A percentile compares a stretch with the other conserved stretches of the same genome.
These are phyloP conservation scores for Fusarium tanahbumbuense DNA, from an alignment of 2,329 filamentous ascomycete genomes.

Conservation along the genomic window DNA sequence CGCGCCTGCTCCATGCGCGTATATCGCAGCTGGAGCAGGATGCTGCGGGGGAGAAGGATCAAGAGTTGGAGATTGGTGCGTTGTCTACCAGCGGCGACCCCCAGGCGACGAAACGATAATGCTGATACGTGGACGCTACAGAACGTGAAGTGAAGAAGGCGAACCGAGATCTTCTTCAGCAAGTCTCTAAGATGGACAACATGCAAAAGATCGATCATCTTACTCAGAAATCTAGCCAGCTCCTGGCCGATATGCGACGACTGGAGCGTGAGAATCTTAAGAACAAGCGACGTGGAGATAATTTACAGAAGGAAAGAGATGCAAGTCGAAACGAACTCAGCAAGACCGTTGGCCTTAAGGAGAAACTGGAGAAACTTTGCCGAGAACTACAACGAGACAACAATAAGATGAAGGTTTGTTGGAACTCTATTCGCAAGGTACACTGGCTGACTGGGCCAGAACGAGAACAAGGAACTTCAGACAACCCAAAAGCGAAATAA, in stretches of 20 bases:
- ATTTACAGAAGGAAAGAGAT: conserved; percentile 96
- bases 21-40: conserved; percentile 96
- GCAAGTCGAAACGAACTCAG: conserved; percentile 86
- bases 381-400: conserved; percentile 96
- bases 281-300: conserved; percentile 94
- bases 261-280: conserved; percentile 94
- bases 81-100: conserved; percentile 23
- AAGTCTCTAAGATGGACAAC: conserved; percentile 91
- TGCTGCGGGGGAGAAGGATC: conserved; percentile 91
- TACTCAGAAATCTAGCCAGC: conserved; percentile 89
- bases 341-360: conserved; percentile 90
- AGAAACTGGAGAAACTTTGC: conserved; percentile 96
- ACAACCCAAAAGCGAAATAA: conserved; percentile 87
- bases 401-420: conserved; percentile 91
- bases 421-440: neutral
- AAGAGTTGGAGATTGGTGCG: conserved; percentile 94
- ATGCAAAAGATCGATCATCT: conserved; percentile 91
- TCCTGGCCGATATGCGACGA: conserved; percentile 94
- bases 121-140: conserved; percentile 56
- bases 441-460: conserved; percentile 60
- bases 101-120: conserved; percentile 24
- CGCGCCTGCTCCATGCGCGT: conserved; percentile 89
- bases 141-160: conserved; percentile 95
- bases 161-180: conserved; percentile 87
- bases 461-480: conserved; percentile 92